Base-by-base conservation (phyloP, 1,284 basidiomycete genomes). In the Fomitopsis betulina region DNA sequence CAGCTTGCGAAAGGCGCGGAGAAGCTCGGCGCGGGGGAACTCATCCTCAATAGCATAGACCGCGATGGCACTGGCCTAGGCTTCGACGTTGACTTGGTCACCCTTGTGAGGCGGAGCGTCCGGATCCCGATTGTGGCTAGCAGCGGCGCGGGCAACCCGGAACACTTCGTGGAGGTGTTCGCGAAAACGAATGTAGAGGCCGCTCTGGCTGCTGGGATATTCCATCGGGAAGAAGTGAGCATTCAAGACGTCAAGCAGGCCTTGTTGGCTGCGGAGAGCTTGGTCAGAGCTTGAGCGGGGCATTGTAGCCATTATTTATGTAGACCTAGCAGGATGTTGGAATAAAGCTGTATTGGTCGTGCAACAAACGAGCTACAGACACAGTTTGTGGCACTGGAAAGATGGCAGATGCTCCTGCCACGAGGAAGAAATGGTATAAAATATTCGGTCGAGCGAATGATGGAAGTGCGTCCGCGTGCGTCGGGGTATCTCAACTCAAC, bases 21-120 rank as follows among this genome's bases (percentile, higher is more conserved):
- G 74, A 75, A 75, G 25, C 83, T 99, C 19, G 97, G 97, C 1
- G 96, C 97, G 0, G 97, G 97, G 5, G 97, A 99, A 75, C 86
- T 99, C 59, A 74, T 99, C 56, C 79, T 99, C 60, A 99, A 99
- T 76, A 94, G 91, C 72, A 98, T 99, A 67, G 97, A 99, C 74
- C 83, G 94, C 60, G 97, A 99, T 70, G 97, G 97, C 3, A 92
- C 91, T 0, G 94, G 95, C 51, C 80, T 85, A 53, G 97, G 97
- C 12, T 99, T 98, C 70, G 97, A 99, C 75, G 75, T 91, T 42
- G 91, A 92, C 63, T 78, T 99, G 23, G 75, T 99, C 58, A 77
- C 80, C 27, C 79, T 96, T 58, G 88, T 99, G 55, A 88, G 89
- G 67, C 73, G 74, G 53, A 82, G 78, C 39, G 94, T 98, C 21